Evolutionary conservation across 495 filamentous ascomycete species (phyloP).

Genomic region (Venustampulla echinocandica): DNA sequence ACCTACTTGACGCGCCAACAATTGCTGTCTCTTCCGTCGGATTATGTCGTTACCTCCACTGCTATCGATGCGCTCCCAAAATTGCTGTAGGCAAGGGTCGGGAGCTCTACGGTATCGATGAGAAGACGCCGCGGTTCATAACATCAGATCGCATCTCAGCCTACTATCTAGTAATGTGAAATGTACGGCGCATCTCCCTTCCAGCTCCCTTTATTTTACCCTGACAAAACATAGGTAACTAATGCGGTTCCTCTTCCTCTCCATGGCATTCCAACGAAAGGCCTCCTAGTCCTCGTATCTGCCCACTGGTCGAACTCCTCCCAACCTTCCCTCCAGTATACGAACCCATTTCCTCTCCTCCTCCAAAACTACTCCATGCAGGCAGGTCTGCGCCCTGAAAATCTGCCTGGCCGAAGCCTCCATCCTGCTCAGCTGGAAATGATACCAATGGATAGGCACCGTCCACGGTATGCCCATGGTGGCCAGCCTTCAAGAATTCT

Average conservation of each 20-base stretch:
- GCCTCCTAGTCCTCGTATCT: conserved; percentile 71
- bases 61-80: conserved; percentile 24
- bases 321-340: conserved; percentile 52
- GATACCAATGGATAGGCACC: conserved; percentile 65
- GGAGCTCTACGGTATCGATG: conserved; percentile 69
- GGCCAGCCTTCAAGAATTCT: conserved; percentile 60
- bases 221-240: too few species aligned
- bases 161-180: conserved; percentile 85
- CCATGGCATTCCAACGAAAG: conserved; percentile 77
- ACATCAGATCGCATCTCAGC: conserved; percentile 90
- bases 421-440: conserved; percentile 82
- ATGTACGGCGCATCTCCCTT: conserved; percentile 39
- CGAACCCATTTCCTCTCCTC: conserved; percentile 67
- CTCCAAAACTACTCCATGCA: conserved; percentile 71
- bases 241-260: background rate
- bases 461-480: conserved; percentile 69
- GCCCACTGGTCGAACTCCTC: conserved; percentile 75
- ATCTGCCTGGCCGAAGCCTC: conserved; percentile 87
- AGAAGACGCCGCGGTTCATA: conserved; percentile 74
- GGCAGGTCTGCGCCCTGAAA: conserved; percentile 69
- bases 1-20: too few species aligned
- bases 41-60: conserved; percentile 9
- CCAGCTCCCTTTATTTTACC: background rate
- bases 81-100: conserved; percentile 62
- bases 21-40: too few species aligned